phyloP scores from a whole-genome alignment of 2,329 filamentous ascomycete genomes.

The Fusarium abutilonis region DNA sequence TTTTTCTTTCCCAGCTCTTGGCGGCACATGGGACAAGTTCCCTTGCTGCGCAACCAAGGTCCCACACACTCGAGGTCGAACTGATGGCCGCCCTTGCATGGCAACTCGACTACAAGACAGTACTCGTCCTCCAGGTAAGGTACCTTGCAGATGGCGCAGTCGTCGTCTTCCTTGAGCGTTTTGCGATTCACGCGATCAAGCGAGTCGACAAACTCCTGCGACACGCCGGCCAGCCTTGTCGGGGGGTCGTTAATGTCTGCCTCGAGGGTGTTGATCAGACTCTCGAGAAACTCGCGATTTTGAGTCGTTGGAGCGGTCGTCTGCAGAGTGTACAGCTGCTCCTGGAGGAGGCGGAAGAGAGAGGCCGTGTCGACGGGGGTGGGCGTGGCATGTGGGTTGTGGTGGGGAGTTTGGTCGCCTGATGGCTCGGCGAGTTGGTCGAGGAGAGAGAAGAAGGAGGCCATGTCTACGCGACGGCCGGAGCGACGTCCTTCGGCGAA shows the following conservation, averaged over 20 bases:
- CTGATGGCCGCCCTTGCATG: slow-evolving; percentile 66
- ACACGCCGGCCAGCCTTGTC: slow-evolving; percentile 62
- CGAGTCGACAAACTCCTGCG: slow-evolving; percentile 67
- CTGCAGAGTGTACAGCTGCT: slow-evolving; percentile 65
- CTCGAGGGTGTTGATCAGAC: slow-evolving; percentile 60
- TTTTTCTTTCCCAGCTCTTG: slow-evolving; percentile 68
- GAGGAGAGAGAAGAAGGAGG: slow-evolving; percentile 68
- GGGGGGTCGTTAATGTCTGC: slow-evolving; percentile 64
- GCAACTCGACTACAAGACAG: slow-evolving; percentile 71
- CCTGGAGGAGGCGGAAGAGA: slow-evolving; percentile 67
- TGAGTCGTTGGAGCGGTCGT: slow-evolving; percentile 58
- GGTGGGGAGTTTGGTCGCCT: slow-evolving; percentile 50
- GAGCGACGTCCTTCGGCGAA: slow-evolving; percentile 52
- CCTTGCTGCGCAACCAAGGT: slow-evolving; percentile 72
- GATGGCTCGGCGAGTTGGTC: slow-evolving; percentile 59
- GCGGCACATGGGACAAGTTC: slow-evolving; percentile 71
- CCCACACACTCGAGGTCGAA: slow-evolving; percentile 75
- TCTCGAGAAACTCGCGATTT: slow-evolving; percentile 62
- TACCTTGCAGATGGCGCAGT: slow-evolving; percentile 72
- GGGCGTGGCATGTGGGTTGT: slow-evolving; percentile 67
- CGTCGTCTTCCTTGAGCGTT: slow-evolving; percentile 60
- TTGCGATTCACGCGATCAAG: slow-evolving; percentile 67
- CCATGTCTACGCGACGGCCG: slow-evolving; percentile 70
- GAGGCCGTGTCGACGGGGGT: slow-evolving; percentile 68
- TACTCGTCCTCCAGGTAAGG: slow-evolving; percentile 69